Evolutionary conservation across 148 eudicot genomes (phyloP).

Genomic region (Limonium bicolor): DNA sequence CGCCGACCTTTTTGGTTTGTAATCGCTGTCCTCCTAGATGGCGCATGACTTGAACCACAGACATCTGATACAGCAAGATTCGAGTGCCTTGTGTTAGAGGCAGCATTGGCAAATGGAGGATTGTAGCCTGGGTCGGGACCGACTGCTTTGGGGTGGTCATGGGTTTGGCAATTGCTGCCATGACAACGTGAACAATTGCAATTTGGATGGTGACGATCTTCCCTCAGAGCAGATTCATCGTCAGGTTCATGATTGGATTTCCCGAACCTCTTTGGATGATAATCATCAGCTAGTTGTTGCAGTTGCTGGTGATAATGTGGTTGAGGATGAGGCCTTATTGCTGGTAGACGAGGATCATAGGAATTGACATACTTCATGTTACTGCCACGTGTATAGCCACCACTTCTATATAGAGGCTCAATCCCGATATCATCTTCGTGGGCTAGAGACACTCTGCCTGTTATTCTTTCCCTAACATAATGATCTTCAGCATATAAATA

Average conservation of each 20-base stretch:
- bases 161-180: slow-evolving; percentile 15
- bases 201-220: slow-evolving; percentile 30
- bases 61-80: slow-evolving; percentile 8
- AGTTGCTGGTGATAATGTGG: slow-evolving; percentile 13
- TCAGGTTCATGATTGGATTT: slow-evolving; percentile 19
- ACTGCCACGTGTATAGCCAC: slow-evolving; percentile 11
- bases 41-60: slow-evolving; percentile 18
- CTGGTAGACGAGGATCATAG: slow-evolving; percentile 16
- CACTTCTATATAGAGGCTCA: slow-evolving; percentile 12
- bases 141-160: slow-evolving; percentile 12
- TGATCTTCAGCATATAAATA: slow-evolving; percentile 22
- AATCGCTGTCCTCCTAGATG: slow-evolving; percentile 19
- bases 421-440: slow-evolving; percentile 9
- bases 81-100: slow-evolving; percentile 10
- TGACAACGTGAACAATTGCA: slow-evolving; percentile 37
- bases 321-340: slow-evolving; percentile 13
- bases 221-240: slow-evolving; percentile 12
- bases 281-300: slow-evolving; percentile 16
- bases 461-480: slow-evolving; percentile 12
- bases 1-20: slow-evolving; percentile 19
- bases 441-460: slow-evolving; percentile 14
- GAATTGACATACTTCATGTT: slow-evolving; percentile 11
- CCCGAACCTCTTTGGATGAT: slow-evolving; percentile 16
- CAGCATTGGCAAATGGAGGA: slow-evolving; percentile 16
- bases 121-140: slow-evolving; percentile 15